These are phyloP conservation scores for Neofusicoccum laricinum DNA, from an alignment of 2,329 filamentous ascomycete species.

Conservation along the genomic window DNA sequence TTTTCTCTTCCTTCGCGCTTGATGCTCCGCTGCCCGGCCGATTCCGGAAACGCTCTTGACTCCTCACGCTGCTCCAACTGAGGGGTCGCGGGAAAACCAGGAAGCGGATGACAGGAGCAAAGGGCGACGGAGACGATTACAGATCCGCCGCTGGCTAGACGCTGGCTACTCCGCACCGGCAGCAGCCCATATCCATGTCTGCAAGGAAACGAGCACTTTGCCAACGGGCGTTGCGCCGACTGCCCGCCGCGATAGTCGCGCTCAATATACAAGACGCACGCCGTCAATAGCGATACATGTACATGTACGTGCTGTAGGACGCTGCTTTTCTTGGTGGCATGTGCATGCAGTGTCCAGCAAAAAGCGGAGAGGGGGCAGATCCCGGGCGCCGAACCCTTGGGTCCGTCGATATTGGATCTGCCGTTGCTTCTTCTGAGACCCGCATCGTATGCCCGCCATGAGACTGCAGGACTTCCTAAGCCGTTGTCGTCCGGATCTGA, in stretches of 20 bases:
- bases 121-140: background rate
- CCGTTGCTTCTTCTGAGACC: background rate
- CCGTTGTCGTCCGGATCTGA: background rate
- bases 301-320: background rate
- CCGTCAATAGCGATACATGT: slow-evolving; percentile 4
- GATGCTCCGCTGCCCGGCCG: background rate
- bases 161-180: background rate
- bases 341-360: background rate
- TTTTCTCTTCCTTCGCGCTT: background rate
- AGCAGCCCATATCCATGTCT: background rate
- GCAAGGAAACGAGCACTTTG: background rate
- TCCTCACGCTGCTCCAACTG: background rate
- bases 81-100: slow-evolving; percentile 11
- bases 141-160: background rate
- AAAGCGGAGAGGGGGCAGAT: slow-evolving; percentile 5
- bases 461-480: background rate
- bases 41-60: background rate
- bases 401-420: background rate
- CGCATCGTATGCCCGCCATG: background rate
- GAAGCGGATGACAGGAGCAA: slow-evolving; percentile 9
- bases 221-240: background rate
- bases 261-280: background rate
- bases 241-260: background rate
- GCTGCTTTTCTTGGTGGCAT: slow-evolving; percentile 3
- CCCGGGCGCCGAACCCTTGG: slow-evolving; percentile 1